Base-by-base conservation (phyloP, 208 protist species). In the Trypanosoma platydactyli region DNA sequence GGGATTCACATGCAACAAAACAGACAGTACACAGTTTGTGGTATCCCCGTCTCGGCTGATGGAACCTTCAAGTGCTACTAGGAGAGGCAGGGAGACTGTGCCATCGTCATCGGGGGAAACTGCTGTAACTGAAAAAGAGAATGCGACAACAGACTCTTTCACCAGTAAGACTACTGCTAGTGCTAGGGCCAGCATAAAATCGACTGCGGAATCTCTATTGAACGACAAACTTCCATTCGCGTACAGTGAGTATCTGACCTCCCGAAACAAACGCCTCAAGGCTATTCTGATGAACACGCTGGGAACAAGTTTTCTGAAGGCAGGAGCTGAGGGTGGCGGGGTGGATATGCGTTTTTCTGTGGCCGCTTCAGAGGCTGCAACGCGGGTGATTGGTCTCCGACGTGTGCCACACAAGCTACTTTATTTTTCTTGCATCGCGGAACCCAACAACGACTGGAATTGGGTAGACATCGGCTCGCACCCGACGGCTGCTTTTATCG, bases 391-490 rank as follows among this genome's bases (percentile, higher is more conserved):
- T 18, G 82, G 82, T 6, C 77, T 88, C 40, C 46, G 66, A 50
- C 77, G 58, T 56, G 74, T 92, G 13, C 76, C 86, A 13, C 51
- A 71, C n/a, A 82, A 86, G 68, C 67, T 92, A 57, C 73, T 88
- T 27, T n/a, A n/a, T n/a, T 68, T 92, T 16, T 87, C 81, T 5
- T 89, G 81, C 58, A 45, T 85, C 42, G 46, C 64, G 5, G 57
- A 69, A 3, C 60, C 73, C 12, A 72, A 79, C 35, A 68, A 70
- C 18, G 57, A 55, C 15, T 69, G 75, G 55, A 60, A 79, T 25
- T 93, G 87, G 84, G 69, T 88, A 6, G 87, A 93, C 68, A 84
- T 93, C 68, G 77, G 76, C 24, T 70, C 80, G 40, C 81, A 89
- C 71, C 83, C 87, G 1, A 88, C 81, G 15, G 77, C 81, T 13